Conservation (phyloP, 2,329 filamentous ascomycete genomes). For the Juglanconis sp. region DNA sequence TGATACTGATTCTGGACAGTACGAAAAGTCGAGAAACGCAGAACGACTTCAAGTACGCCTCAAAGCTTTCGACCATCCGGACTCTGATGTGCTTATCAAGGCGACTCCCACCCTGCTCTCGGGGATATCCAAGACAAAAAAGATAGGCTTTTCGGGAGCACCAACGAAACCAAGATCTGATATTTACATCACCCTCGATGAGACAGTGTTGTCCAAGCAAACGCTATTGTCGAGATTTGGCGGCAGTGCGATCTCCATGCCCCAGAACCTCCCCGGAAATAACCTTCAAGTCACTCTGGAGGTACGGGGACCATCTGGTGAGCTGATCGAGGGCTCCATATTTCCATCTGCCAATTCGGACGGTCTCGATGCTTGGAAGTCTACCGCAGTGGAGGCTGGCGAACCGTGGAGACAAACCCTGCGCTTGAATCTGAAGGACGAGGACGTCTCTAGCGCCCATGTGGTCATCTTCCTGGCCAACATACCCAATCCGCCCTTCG, state of each 20-base stretch:
- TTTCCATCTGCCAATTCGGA: conserved; percentile 79
- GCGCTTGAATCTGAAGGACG: conserved; percentile 71
- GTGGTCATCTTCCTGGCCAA: conserved; percentile 88
- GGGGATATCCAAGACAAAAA: conserved; percentile 74
- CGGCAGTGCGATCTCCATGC: conserved; percentile 72
- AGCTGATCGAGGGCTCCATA: conserved; percentile 84
- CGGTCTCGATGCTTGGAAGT: conserved; percentile 82
- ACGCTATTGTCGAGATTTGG: conserved; percentile 62
- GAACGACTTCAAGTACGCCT: conserved; percentile 79
- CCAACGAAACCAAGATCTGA: conserved; percentile 86
- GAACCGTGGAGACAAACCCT: conserved; percentile 87
- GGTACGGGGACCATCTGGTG: conserved; percentile 74
- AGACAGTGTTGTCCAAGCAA: conserved; percentile 75
- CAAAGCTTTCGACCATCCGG: conserved; percentile 71
- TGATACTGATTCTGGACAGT: conserved; percentile 69
- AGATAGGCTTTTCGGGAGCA: conserved; percentile 91
- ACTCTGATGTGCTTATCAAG: conserved; percentile 78
- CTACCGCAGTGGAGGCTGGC: conserved; percentile 73
- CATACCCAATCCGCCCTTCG: conserved; percentile 82
- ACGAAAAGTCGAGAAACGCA: conserved; percentile 67
- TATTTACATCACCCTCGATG: conserved; percentile 85
- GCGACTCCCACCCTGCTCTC: conserved; percentile 85
- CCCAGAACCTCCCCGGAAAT: conserved; percentile 57
- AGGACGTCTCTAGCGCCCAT: conserved; percentile 79
- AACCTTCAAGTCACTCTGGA: conserved; percentile 89